phyloP scores from a whole-genome alignment of 225 moss, liverwort and hornwort genomes.

The Neckera pumila region DNA sequence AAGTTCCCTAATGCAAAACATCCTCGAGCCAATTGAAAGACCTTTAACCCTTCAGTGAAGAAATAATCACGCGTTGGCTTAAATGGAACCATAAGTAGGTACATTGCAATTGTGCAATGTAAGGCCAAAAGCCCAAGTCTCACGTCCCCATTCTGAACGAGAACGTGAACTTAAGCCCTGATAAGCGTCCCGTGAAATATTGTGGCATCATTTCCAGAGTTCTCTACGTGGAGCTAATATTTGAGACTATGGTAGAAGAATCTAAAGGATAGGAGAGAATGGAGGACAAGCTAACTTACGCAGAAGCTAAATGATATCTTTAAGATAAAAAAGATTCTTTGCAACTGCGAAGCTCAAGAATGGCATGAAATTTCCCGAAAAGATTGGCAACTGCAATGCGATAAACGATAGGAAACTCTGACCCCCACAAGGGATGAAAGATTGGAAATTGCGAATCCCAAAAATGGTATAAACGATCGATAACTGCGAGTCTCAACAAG shows the following conservation, averaged over 20 bases:
- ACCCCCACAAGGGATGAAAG: neutral
- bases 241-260: neutral
- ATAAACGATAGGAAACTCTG: neutral
- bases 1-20: neutral
- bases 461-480: neutral
- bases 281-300: neutral
- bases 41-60: neutral
- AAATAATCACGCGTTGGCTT: neutral
- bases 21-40: neutral
- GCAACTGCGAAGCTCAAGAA: neutral
- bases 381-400: neutral
- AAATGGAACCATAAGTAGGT: neutral
- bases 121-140: neutral
- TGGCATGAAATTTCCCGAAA: neutral
- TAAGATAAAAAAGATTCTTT: neutral
- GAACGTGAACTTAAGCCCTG: neutral
- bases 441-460: neutral
- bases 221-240: neutral
- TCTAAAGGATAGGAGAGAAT: neutral
- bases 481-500: neutral
- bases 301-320: neutral
- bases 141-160: neutral
- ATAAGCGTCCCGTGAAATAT: neutral
- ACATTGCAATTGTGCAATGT: neutral
- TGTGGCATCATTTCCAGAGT: neutral